These are phyloP conservation scores for Hyaloperonospora arabidopsidis DNA, from an alignment of 352 stramenopile species.

Conservation along the genomic window DNA sequence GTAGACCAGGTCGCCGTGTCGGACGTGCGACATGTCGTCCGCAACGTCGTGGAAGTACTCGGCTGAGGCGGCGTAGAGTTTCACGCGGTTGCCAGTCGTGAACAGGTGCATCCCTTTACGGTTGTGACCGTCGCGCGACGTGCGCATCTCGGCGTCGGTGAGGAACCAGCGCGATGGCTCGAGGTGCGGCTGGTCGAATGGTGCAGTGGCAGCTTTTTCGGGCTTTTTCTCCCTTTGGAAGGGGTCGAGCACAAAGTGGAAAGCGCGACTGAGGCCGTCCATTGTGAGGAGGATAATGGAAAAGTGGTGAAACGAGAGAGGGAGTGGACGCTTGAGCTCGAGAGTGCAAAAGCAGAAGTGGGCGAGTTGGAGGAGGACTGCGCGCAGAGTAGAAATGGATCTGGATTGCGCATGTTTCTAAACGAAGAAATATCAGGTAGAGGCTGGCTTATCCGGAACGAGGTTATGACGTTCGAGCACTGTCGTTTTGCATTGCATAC, in stretches of 20 bases:
- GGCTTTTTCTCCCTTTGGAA: constrained; percentile 29
- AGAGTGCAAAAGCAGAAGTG: too few relatives aligned
- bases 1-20: constrained; percentile 33
- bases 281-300: constrained; percentile 1
- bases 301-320: background rate
- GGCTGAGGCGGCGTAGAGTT: constrained; percentile 37
- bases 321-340: background rate
- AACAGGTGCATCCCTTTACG: constrained; percentile 40
- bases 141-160: constrained; percentile 44
- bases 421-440: too few relatives aligned
- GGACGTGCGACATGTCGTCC: constrained; percentile 32
- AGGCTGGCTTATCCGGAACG: too few relatives aligned
- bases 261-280: constrained; percentile 25
- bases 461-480: too few relatives aligned
- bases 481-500: too few relatives aligned
- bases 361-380: too few relatives aligned
- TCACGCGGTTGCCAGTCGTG: constrained; percentile 43
- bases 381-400: too few relatives aligned
- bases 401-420: too few relatives aligned
- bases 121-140: constrained; percentile 33
- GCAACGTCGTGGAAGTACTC: constrained; percentile 48
- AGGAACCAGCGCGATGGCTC: constrained; percentile 55
- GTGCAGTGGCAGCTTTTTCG: constrained; percentile 20
- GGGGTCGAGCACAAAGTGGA: constrained; percentile 31
- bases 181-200: constrained; percentile 45